These are phyloP conservation scores for Sclerotiophoma versabilis DNA, from an alignment of 2,329 filamentous ascomycete genomes.

Conservation along the genomic window DNA sequence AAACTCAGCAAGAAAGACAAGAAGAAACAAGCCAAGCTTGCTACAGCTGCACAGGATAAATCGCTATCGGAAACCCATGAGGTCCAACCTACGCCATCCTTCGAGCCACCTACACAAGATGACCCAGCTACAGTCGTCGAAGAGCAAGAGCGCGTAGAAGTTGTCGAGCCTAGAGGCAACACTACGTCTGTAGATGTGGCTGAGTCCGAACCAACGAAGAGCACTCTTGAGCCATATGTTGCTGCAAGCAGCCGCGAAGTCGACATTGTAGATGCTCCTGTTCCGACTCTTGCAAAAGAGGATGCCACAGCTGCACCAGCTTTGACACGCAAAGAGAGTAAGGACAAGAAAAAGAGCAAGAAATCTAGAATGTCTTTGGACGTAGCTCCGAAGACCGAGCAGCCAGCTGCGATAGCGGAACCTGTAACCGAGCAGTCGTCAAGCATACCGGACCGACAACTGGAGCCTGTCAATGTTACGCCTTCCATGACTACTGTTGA, in stretches of 20 bases:
- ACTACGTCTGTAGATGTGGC: background rate
- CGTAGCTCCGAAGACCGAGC: background rate
- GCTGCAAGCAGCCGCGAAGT: background rate
- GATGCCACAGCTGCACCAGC: constrained; percentile 20
- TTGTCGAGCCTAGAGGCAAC: background rate
- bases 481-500: background rate
- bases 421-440: background rate
- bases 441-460: background rate
- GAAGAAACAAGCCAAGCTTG: constrained; percentile 41
- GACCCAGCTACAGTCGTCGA: background rate
- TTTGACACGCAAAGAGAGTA: constrained; percentile 34
- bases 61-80: background rate
- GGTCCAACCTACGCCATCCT: background rate
- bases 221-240: background rate
- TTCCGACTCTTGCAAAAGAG: constrained; percentile 4
- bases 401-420: background rate
- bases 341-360: constrained; percentile 42
- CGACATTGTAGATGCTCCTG: constrained; percentile 13
- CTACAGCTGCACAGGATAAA: background rate
- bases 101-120: background rate
- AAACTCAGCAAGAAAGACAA: constrained; percentile 45
- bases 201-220: background rate
- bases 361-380: constrained; percentile 18
- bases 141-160: background rate
- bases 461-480: background rate